Evolutionary conservation across 1,284 basidiomycete genomes (phyloP).

Genomic region (Tilletia horrida): DNA sequence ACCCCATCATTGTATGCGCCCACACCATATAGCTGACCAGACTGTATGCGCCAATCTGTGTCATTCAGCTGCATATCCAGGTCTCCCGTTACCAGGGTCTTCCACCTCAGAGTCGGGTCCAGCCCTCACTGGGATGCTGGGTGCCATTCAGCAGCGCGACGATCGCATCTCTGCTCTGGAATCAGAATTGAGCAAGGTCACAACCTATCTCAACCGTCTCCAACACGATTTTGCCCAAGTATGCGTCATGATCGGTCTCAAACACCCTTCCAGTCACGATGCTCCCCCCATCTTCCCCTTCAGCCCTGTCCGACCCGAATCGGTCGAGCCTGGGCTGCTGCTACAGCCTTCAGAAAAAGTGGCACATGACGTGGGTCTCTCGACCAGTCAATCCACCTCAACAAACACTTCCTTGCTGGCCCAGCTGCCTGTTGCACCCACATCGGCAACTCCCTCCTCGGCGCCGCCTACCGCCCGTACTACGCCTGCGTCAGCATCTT

Average conservation of each 20-base stretch:
- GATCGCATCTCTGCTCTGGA: slow-evolving; percentile 51
- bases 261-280: slow-evolving; percentile 15
- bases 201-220: slow-evolving; percentile 42
- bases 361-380: neutral
- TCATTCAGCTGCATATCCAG: slow-evolving; percentile 14
- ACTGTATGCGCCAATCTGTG: slow-evolving; percentile 1
- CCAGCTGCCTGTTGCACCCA: neutral
- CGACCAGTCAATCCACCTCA: neutral
- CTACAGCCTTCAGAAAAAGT: neutral
- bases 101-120: neutral
- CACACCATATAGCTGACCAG: neutral
- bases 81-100: neutral
- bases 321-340: neutral
- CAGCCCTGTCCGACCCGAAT: slow-evolving; percentile 2
- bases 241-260: slow-evolving; percentile 33
- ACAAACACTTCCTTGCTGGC: neutral
- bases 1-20: neutral
- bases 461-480: neutral
- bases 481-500: neutral
- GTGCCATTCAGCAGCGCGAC: slow-evolving; percentile 31
- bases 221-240: slow-evolving; percentile 42
- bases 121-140: slow-evolving; percentile 10
- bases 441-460: neutral
- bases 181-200: slow-evolving; percentile 40
- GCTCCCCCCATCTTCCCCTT: slow-evolving; percentile 17